phyloP scores from a whole-genome alignment of 1,139 yeast species.

The Candida pseudoviswanathii region DNA sequence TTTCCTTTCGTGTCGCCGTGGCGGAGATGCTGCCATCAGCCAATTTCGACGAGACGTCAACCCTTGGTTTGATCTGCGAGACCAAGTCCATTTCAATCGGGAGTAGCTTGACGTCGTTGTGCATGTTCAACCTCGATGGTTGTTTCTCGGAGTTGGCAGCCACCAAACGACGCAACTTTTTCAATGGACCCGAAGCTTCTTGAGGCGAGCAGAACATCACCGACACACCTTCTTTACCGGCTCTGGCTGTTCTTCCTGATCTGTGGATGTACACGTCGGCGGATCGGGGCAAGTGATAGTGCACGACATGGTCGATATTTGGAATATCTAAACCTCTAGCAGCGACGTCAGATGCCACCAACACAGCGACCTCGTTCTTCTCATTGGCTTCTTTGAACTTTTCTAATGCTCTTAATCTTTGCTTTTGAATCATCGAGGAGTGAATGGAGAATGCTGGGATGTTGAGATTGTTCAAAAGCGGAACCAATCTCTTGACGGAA shows the following conservation, averaged over 20 bases:
- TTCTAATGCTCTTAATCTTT: conserved; percentile 83
- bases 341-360: conserved; percentile 96
- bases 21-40: conserved; percentile 70
- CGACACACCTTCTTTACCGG: conserved; percentile 91
- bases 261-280: conserved; percentile 96
- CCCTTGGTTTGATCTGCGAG: conserved; percentile 69
- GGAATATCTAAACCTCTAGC: conserved; percentile 98
- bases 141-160: conserved; percentile 35
- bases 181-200: conserved; percentile 86
- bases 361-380: conserved; percentile 59
- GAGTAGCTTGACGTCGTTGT: conserved; percentile 65
- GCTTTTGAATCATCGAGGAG: conserved; percentile 94
- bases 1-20: conserved; percentile 67
- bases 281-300: conserved; percentile 91
- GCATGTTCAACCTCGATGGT: conserved; percentile 26
- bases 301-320: conserved; percentile 89
- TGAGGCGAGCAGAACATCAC: conserved; percentile 91
- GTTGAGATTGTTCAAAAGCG: conserved; percentile 68
- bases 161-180: conserved; percentile 68
- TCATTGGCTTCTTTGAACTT: conserved; percentile 59
- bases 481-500: conserved; percentile 83
- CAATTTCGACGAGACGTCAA: conserved; percentile 65
- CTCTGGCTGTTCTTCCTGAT: conserved; percentile 98
- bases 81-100: conserved; percentile 80
- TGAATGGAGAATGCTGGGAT: conserved; percentile 82